Evolutionary conservation across 352 stramenopile species (phyloP).

Genomic region (Pilasporangium apinafurcum): DNA sequence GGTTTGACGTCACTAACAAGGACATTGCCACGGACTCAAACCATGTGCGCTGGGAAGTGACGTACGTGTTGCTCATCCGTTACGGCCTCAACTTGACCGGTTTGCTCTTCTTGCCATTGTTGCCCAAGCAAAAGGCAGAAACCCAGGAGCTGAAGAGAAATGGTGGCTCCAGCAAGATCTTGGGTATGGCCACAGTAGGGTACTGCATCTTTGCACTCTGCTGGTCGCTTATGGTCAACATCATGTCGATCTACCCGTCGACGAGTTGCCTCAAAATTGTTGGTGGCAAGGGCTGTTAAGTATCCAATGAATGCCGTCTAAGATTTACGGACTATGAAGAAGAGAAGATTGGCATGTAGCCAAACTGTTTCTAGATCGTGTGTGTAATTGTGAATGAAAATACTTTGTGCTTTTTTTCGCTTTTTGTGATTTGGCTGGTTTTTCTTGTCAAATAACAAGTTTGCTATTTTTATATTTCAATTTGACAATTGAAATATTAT

Average conservation of each 20-base stretch:
- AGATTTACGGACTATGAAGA: no score
- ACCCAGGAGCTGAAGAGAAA: conserved; percentile 28
- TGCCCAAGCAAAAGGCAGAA: conserved; percentile 43
- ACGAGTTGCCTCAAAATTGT: conserved; percentile 19
- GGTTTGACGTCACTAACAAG: conserved; percentile 29
- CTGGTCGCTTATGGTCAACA: conserved; percentile 16
- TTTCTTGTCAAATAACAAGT: no score
- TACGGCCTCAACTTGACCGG: conserved; percentile 20
- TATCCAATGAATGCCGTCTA: no score
- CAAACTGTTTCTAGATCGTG: no score
- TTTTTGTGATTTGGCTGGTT: no score
- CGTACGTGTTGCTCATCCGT: conserved; percentile 30
- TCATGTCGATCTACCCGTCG: conserved; percentile 15
- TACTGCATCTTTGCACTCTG: conserved; percentile 16
- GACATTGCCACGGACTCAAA: conserved; percentile 30
- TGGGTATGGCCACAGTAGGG: conserved; percentile 23
- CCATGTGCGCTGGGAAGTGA: conserved; percentile 24
- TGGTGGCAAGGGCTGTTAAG: conserved; percentile 9
- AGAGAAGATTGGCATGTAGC: no score
- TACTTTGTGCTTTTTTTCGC: no score
- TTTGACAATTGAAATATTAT: no score
- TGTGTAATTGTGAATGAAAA: no score
- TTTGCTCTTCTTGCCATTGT: conserved; percentile 27
- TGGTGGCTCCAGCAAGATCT: conserved; percentile 26
- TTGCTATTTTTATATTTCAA: no score